These are phyloP conservation scores for Camellia granthamiana DNA, from an alignment of 148 eudicot species.

Conservation along the genomic window DNA sequence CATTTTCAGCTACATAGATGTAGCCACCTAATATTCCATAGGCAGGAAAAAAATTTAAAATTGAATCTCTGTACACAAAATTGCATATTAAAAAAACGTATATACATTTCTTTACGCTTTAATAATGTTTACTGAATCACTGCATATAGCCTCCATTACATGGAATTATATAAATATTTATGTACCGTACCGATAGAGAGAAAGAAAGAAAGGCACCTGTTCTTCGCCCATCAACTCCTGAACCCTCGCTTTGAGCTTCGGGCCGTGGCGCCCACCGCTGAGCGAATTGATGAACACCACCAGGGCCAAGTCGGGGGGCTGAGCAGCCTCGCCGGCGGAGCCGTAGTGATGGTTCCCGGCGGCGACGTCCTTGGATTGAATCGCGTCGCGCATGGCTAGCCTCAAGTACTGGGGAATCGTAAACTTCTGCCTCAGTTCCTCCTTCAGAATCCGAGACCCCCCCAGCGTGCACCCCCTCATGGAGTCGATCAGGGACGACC, in stretches of 20 bases:
- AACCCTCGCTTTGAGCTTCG: constrained; percentile 50
- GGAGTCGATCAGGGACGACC: constrained; percentile 65
- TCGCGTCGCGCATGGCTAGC: constrained; percentile 51
- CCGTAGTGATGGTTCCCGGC: constrained; percentile 25
- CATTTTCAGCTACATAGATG: neutral
- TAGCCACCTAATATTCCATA: neutral
- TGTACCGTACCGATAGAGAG: neutral
- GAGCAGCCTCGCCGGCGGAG: constrained; percentile 25
- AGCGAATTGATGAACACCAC: constrained; percentile 75
- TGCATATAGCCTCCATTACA: neutral
- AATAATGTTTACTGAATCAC: neutral
- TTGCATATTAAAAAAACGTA: neutral
- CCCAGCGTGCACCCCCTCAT: constrained; percentile 48
- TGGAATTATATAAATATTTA: neutral
- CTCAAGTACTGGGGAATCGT: constrained; percentile 60
- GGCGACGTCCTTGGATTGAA: constrained; percentile 34
- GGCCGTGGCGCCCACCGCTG: constrained; percentile 88
- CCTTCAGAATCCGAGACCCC: constrained; percentile 43
- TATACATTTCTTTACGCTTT: neutral
- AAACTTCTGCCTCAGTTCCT: constrained; percentile 42
- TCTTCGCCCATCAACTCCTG: constrained; percentile 74
- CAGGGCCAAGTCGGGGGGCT: constrained; percentile 45
- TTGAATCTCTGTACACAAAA: neutral
- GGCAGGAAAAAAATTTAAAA: neutral
- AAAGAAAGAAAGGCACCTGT: constrained; percentile 44